Base-by-base conservation (phyloP, 2,329 filamentous ascomycete species). In the Colletotrichum gloeosporioides region DNA sequence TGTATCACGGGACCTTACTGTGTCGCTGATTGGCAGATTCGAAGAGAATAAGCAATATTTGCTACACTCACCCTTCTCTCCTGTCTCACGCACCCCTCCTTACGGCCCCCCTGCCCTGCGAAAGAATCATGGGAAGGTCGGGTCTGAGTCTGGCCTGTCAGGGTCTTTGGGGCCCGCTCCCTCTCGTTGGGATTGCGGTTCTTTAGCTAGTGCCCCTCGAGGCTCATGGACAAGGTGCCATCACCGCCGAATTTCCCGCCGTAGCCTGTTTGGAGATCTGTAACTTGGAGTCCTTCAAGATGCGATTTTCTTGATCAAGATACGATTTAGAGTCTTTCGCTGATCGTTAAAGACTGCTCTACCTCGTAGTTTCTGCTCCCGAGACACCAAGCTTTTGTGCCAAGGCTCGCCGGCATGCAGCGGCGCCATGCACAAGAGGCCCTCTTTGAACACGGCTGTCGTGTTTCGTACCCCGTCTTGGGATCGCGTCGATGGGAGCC, bases 391-490 rank as follows among this genome's bases (percentile, higher is more conserved):
- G 8, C 7, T 44, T 57, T 39, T 31, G 31, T 27, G 62, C 64
- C 70, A 69, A 76, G 61, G 61, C 65, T 71, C 66, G 75, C 71
- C 65, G 75, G 71, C 71, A 74, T 77, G 65, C 36, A 27, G 59
- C 71, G 62, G 65, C 71, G 53, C 61, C 66, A 77, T 77, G 75
- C 32, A 66, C n/a, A 12, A 31, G 66, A 71, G 4, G 25, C 75
- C 39, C 15, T 27, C 65, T 16, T n/a, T 71, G 67, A 75, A 74
- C 44, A 69, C 71, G 25, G 61, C 59, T 32, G 59, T 77, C 36
- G 71, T 77, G 34, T 75, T 74, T 29, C 75, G 75, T 27, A 61
- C 75, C 49, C 75, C 61, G 8, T 77, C 62, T 31, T 76, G 73
- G 69, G 44, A 16, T 22, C 71, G 61, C 53, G 59, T 57, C 22